phyloP scores from a whole-genome alignment of 139 green algal species.

The Coccomyxa sp. region DNA sequence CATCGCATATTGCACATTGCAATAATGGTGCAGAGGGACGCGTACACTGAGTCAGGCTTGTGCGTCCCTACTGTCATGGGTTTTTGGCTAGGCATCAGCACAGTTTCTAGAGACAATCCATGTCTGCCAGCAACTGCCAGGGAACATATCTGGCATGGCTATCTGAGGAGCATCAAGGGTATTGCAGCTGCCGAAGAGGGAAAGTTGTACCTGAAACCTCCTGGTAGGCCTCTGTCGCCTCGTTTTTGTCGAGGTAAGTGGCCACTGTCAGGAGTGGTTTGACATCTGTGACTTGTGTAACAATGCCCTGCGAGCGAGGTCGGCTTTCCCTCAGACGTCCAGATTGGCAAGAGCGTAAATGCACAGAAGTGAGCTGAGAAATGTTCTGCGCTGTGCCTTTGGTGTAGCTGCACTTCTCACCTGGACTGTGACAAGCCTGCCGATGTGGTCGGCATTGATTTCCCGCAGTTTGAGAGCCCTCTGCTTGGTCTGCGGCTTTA shows the following conservation, averaged over 20 bases:
- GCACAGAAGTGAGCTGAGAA: too few species aligned
- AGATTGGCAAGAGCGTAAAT: background rate
- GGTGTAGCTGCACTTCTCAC: too few species aligned
- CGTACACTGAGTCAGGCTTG: too few species aligned
- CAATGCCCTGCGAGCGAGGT: constrained; percentile 67
- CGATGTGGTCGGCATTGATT: constrained; percentile 73
- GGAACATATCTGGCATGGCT: too few species aligned
- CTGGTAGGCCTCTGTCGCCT: constrained; percentile 93
- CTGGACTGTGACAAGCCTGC: constrained; percentile 79
- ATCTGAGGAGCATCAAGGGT: too few species aligned
- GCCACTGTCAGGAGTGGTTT: constrained; percentile 87
- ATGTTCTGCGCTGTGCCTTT: too few species aligned
- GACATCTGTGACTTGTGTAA: constrained; percentile 90
- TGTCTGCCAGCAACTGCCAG: too few species aligned
- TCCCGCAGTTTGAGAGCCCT: constrained; percentile 51
- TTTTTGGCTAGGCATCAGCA: too few species aligned
- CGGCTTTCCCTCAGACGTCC: background rate
- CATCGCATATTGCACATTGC: background rate
- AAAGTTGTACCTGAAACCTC: constrained; percentile 51
- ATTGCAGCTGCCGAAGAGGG: too few species aligned
- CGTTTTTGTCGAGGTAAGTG: constrained; percentile 90
- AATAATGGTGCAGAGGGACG: background rate
- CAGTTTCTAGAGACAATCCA: too few species aligned
- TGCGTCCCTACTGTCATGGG: too few species aligned
- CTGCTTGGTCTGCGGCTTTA: constrained; percentile 49